Conservation (phyloP, 257 asterid genomes). For the Forsythia suspensa region DNA sequence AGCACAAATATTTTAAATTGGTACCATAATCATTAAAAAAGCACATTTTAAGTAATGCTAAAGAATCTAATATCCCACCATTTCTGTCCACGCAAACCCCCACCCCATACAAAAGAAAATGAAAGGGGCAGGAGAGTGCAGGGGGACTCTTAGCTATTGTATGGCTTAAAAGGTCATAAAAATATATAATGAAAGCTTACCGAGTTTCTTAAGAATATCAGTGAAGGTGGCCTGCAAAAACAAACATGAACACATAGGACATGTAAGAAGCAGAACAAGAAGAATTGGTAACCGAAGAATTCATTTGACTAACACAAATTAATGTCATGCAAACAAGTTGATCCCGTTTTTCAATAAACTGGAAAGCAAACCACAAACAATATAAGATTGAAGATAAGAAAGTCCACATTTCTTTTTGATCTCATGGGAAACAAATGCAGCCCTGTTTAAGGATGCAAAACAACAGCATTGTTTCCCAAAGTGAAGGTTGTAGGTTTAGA, state of each 20-base stretch:
- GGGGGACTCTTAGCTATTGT: neutral
- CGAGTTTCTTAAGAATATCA: constrained; percentile 84
- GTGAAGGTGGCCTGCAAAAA: constrained; percentile 90
- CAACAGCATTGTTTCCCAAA: no score
- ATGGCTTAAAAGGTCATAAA: neutral
- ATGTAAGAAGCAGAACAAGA: constrained; percentile 7
- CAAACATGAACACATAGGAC: constrained; percentile 1
- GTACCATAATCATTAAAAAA: neutral
- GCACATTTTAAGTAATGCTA: neutral
- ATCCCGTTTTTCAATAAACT: neutral
- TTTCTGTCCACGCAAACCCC: neutral
- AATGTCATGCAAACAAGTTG: constrained; percentile 5
- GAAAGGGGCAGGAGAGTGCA: neutral
- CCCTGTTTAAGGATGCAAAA: neutral
- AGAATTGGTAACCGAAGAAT: neutral
- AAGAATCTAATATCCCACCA: neutral
- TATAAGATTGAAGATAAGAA: neutral
- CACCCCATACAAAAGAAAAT: neutral
- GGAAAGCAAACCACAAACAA: neutral
- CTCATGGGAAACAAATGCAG: neutral
- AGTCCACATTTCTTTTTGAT: neutral
- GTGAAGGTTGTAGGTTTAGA: no score
- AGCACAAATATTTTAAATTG: neutral
- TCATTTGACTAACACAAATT: neutral
- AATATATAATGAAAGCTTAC: constrained; percentile 37